Evolutionary conservation across 306 rosid species (phyloP), one percentile per base, ranked within the genome.

Genomic region (Corylus heterophylla): DNA sequence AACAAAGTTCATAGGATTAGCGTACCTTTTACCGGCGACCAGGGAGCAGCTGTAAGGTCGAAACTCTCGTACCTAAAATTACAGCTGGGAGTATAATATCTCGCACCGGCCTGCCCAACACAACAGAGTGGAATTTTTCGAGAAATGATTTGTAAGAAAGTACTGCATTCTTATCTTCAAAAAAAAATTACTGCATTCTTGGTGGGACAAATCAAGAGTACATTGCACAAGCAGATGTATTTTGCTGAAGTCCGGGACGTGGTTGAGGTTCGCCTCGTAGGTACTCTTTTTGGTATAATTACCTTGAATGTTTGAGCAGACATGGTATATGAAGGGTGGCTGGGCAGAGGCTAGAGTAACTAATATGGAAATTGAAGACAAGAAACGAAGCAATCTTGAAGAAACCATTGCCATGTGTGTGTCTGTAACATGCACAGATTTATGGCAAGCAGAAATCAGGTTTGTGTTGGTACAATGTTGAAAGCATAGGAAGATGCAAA

Each of bases 231-330:
- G 69, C n/a, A 64, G 75, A 25, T 71, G 72, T 18, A 77, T 35
- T 3, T 11, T 17, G 67, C 52, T 12, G 4, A 27, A 5, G 45
- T 76, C 70, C 0, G 66, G 74, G 27, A 69, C 51, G 75, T 10
- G 31, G 17, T 58, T 31, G 48, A 85, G 86, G 79, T 85, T 79
- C 73, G 51, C 27, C 11, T 54, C 16, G 70, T 82, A 82, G 51
- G 80, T 73, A 20, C 84, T 73, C 44, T 76, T 56, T 20, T 77
- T 4, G 48, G 82, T 82, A 83, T 79, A 82, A 58, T 85, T 79
- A 5, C 85, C 81, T 4, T 5, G 7, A 2, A 70, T 8, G 76
- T 71, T 12, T 1, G 4, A 25, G 27, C 78, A 83, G 35, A 7
- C 0, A 7, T n/a, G 17, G 63, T 9, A 6, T 3, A n/a, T 16